Evolutionary conservation across 768 basidiomycete genomes (phyloP), one percentile per base, ranked within the genome.

Genomic region (Piloderma croceum): DNA sequence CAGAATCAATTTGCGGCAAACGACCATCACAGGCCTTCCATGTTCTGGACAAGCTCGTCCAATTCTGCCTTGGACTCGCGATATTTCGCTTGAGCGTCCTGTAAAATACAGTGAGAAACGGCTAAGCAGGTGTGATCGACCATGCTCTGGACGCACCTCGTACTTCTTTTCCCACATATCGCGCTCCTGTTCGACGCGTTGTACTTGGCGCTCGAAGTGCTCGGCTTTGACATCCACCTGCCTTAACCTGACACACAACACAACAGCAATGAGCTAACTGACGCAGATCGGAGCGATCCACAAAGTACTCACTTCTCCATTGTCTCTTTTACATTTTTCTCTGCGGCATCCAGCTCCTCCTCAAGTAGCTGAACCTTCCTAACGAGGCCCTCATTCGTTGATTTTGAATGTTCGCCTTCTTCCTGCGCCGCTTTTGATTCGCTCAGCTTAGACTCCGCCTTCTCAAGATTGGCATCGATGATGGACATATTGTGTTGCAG

Each of bases 161-260:
- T 78, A 87, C 67, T 94, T 97, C 74, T 83, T 78, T 78, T 96
- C 93, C 89, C 87, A 91, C 29, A 60, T 54, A 60, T 98, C 94
- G 37, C 93, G 81, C 63, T 99, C 96, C 57, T 87, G 80, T 60
- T 97, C 93, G 35, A 78, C 70, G 32, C 87, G 77, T 49, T 79
- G 71, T 15, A 96, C 81, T 59, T 93, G 89, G 36, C 92, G 80
- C 67, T 97, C 94, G 59, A 90, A 96, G 68, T 98, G 91, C 63
- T 99, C 96, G 7, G 94, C 94, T 70, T 97, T 99, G 65, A 98
- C 85, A 59, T 99, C 96, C 42, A 94, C 91, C 58, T 94, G 90
- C 47, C 94, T 75, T 53, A 99, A 74, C 64, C 94, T 98, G 52
- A 31, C 38, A 25, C 36, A 25, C 18, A 50, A 42, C 10, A 21